Percentiles rank a stretch among this genome's conserved stretches.
These are phyloP conservation scores for Raffaelea arxii DNA, from an alignment of 2,329 filamentous ascomycete genomes.

Conservation along the genomic window DNA sequence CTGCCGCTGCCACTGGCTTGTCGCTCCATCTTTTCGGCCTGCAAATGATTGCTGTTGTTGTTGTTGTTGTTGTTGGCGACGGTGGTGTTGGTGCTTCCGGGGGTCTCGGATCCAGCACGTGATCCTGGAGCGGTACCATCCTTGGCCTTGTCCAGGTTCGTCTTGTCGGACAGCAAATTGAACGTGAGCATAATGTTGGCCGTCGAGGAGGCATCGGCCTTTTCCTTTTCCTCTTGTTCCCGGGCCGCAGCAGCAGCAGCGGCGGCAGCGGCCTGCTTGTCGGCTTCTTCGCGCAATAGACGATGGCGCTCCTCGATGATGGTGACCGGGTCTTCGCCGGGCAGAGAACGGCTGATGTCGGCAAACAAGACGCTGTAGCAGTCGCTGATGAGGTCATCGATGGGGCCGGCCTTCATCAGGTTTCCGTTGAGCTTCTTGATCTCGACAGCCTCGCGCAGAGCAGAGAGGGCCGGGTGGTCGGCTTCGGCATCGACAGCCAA, in stretches of 20 bases:
- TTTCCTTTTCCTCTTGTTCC: constrained; percentile 11
- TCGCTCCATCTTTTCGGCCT: constrained; percentile 28
- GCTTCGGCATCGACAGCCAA: constrained; percentile 11
- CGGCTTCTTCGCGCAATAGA: constrained; percentile 22
- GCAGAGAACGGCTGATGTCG: constrained; percentile 52
- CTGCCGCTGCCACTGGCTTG: constrained; percentile 20
- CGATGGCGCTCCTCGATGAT: constrained; percentile 33
- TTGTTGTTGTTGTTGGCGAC: constrained; percentile 2
- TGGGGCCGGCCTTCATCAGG: constrained; percentile 73
- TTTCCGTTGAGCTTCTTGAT: constrained; percentile 69
- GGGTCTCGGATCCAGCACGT: constrained; percentile 13
- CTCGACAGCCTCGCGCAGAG: constrained; percentile 49
- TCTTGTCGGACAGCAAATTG: constrained; percentile 9
- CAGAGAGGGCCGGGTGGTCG: constrained; percentile 36
- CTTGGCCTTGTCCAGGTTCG: neutral
- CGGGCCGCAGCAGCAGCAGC: constrained; percentile 1
- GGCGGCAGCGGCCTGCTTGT: constrained; percentile 9
- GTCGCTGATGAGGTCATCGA: constrained; percentile 92
- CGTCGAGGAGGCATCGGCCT: constrained; percentile 10
- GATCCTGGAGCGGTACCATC: constrained; percentile 5
- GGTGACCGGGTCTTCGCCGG: constrained; percentile 35
- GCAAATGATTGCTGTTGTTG: neutral
- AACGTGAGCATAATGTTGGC: constrained; percentile 15
- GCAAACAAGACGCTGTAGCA: constrained; percentile 72
- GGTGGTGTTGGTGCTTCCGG: constrained; percentile 6